phyloP scores from a whole-genome alignment of 2,329 filamentous ascomycete species.

The Colletotrichum spinosum region DNA sequence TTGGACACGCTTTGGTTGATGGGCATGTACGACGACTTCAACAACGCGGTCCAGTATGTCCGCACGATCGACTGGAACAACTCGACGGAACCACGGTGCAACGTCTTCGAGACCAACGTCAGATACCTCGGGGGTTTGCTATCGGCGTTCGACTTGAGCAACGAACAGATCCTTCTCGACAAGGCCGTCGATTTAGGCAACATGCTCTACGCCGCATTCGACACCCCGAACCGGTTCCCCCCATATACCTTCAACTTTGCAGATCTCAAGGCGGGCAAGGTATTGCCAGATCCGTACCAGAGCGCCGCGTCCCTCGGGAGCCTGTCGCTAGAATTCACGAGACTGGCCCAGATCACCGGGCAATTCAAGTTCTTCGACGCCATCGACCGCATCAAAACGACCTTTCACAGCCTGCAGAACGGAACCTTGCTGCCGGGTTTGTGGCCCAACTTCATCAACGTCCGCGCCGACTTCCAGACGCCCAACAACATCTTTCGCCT shows the following conservation, averaged over 20 bases:
- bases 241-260: constrained; percentile 33
- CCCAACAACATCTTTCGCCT: constrained; percentile 47
- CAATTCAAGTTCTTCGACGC: constrained; percentile 81
- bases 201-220: constrained; percentile 74
- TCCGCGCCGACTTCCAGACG: constrained; percentile 58
- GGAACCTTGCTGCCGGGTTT: constrained; percentile 76
- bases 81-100: constrained; percentile 58
- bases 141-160: constrained; percentile 76
- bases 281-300: constrained; percentile 42
- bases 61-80: constrained; percentile 64
- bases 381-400: constrained; percentile 74
- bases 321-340: constrained; percentile 78
- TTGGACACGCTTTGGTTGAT: constrained; percentile 67
- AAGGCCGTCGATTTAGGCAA: constrained; percentile 75
- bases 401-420: constrained; percentile 73
- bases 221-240: constrained; percentile 78
- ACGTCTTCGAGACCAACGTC: constrained; percentile 78
- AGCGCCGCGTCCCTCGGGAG: constrained; percentile 68
- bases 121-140: constrained; percentile 77
- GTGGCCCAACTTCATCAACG: constrained; percentile 76
- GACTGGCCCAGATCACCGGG: constrained; percentile 78
- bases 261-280: constrained; percentile 31
- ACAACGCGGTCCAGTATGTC: constrained; percentile 57
- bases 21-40: constrained; percentile 62
- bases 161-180: constrained; percentile 63